Conservation (phyloP, 148 eudicot species). For the Camellia lanceoleosa region DNA sequence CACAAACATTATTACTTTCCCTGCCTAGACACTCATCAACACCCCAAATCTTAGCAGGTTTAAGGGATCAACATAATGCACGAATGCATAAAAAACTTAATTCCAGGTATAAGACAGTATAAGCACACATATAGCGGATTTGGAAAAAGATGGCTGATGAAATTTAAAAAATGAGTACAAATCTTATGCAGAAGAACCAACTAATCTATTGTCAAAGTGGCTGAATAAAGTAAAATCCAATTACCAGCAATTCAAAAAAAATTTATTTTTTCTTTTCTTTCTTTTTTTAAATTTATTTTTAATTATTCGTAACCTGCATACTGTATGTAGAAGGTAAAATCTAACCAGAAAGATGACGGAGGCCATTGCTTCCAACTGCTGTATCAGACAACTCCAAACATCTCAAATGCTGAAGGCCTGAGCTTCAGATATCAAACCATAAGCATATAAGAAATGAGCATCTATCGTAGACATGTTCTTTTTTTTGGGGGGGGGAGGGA, state of each 20-base stretch:
- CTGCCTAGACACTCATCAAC: not conserved
- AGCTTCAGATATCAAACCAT: not conserved
- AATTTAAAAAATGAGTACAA: not conserved
- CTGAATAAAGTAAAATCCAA: not conserved
- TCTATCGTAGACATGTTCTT: not conserved
- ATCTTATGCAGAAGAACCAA: not conserved
- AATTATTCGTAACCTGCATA: not conserved
- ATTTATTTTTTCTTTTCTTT: too few relatives aligned
- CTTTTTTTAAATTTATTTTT: not conserved
- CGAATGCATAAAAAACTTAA: not conserved
- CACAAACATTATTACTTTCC: not conserved
- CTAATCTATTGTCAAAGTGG: not conserved
- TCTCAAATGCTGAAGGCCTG: conserved; percentile 71
- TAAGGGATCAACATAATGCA: not conserved
- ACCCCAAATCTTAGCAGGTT: not conserved
- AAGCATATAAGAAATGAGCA: conserved; percentile 3
- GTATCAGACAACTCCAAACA: conserved; percentile 93
- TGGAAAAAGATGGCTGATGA: not conserved
- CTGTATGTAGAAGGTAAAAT: not conserved
- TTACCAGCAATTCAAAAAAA: not conserved
- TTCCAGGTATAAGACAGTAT: not conserved
- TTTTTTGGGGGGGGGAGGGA: too few relatives aligned
- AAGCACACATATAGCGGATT: too few relatives aligned
- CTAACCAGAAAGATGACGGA: conserved; percentile 76
- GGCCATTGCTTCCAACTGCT: conserved; percentile 82